Evolutionary conservation across 2,329 filamentous ascomycete genomes (phyloP).

Genomic region (Blumeria graminis): DNA sequence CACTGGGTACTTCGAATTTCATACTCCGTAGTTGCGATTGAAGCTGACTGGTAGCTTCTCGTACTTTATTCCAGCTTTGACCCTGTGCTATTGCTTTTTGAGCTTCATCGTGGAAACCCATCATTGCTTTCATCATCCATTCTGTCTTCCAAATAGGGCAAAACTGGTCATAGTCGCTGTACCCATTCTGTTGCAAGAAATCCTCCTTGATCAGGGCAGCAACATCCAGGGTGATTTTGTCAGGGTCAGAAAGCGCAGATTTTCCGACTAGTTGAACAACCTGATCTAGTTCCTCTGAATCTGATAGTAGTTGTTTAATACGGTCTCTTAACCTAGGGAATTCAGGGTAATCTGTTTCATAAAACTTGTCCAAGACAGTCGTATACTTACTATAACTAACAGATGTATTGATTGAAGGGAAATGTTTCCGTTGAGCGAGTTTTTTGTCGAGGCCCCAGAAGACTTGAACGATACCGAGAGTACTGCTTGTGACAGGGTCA

Average conservation of each 20-base stretch:
- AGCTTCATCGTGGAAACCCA: slow-evolving; percentile 91
- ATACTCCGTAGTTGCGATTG: slow-evolving; percentile 68
- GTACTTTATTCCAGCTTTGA: slow-evolving; percentile 76
- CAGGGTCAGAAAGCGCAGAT: slow-evolving; percentile 78
- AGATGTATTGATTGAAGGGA: slow-evolving; percentile 91
- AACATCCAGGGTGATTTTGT: slow-evolving; percentile 96
- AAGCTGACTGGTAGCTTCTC: slow-evolving; percentile 71
- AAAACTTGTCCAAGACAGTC: slow-evolving; percentile 67
- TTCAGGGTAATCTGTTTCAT: slow-evolving; percentile 79
- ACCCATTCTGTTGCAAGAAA: slow-evolving; percentile 96
- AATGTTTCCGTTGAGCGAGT: slow-evolving; percentile 95
- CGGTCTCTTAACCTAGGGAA: slow-evolving; percentile 84
- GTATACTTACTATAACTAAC: slow-evolving; percentile 96
- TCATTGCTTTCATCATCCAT: slow-evolving; percentile 99
- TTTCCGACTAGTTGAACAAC: slow-evolving; percentile 97
- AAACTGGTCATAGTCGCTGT: slow-evolving; percentile 98
- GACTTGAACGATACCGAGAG: slow-evolving; percentile 91
- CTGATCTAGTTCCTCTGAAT: slow-evolving; percentile 92
- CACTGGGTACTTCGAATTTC: slow-evolving; percentile 86
- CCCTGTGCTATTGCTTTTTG: slow-evolving; percentile 88
- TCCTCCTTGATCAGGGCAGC: slow-evolving; percentile 88
- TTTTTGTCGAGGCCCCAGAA: slow-evolving; percentile 99
- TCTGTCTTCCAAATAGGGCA: slow-evolving; percentile 99
- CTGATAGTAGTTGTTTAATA: slow-evolving; percentile 79
- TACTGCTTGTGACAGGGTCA: slow-evolving; percentile 83